phyloP scores from a whole-genome alignment of 73 alveolate genomes.

The Breviolum minutum region DNA sequence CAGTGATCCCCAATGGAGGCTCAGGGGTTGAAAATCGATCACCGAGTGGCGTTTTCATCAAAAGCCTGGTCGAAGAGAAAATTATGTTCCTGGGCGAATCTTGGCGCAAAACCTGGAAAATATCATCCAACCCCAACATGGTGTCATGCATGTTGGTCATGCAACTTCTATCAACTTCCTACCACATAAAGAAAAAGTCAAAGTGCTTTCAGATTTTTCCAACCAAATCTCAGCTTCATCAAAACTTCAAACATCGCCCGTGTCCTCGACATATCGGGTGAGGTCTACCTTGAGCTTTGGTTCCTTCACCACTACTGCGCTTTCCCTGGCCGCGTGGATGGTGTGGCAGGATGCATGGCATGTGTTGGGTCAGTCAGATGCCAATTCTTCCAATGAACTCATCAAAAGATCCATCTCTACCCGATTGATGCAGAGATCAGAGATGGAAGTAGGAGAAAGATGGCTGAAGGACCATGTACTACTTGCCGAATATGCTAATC shows the following conservation, averaged over 20 bases:
- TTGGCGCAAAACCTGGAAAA: neutral
- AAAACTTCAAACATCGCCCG: neutral
- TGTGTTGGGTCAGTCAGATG: neutral
- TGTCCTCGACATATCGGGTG: slow-evolving; percentile 99
- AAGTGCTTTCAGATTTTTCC: neutral
- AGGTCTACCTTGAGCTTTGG: slow-evolving; percentile 99
- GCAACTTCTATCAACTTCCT: neutral
- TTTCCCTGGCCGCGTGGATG: slow-evolving; percentile 19
- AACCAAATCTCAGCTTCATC: neutral
- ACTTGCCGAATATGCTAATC: too few relatives aligned
- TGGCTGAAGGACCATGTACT: too few relatives aligned
- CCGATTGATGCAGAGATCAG: too few relatives aligned
- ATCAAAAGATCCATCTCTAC: too few relatives aligned
- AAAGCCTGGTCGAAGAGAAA: slow-evolving; percentile 98
- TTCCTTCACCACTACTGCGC: slow-evolving; percentile 99
- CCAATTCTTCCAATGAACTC: neutral
- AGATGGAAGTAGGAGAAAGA: too few relatives aligned
- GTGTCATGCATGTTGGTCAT: neutral
- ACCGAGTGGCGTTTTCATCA: slow-evolving; percentile 95
- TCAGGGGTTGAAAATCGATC: neutral
- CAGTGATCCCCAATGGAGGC: slow-evolving; percentile 82
- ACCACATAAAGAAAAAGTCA: neutral
- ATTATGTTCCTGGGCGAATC: slow-evolving; percentile 97
- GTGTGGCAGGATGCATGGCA: neutral
- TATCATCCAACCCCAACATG: neutral